These are phyloP conservation scores for Emericellopsis cladophorae DNA, from an alignment of 2,329 filamentous ascomycete species.

Conservation along the genomic window DNA sequence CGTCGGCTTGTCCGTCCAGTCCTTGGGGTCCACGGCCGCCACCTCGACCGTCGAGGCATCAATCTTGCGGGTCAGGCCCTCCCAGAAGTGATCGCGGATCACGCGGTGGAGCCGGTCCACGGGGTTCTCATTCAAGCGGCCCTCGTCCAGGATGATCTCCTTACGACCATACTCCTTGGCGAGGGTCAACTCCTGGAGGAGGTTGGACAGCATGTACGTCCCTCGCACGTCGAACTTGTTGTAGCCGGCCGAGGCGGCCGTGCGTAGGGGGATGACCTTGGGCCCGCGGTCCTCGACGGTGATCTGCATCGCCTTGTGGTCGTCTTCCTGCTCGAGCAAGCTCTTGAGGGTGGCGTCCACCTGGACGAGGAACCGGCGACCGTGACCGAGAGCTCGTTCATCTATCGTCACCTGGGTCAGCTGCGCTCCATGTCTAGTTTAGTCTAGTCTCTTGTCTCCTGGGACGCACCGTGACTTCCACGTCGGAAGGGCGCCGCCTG, in stretches of 20 bases:
- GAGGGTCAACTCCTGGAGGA: slow-evolving; percentile 86
- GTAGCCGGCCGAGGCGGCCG: slow-evolving; percentile 72
- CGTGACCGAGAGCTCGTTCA: slow-evolving; percentile 52
- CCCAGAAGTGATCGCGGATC: slow-evolving; percentile 88
- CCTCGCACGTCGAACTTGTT: slow-evolving; percentile 85
- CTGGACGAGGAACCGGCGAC: slow-evolving; percentile 71
- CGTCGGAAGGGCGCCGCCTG: slow-evolving; percentile 31
- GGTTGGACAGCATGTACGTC: slow-evolving; percentile 94
- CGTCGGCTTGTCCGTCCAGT: slow-evolving; percentile 82
- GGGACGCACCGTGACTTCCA: slow-evolving; percentile 41
- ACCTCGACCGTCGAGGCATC: slow-evolving; percentile 79
- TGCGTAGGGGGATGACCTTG: slow-evolving; percentile 78
- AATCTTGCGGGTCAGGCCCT: slow-evolving; percentile 76
- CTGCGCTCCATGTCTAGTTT: too few relatives aligned
- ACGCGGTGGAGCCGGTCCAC: slow-evolving; percentile 77
- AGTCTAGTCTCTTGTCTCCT: background rate
- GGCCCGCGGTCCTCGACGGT: slow-evolving; percentile 93
- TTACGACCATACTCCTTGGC: slow-evolving; percentile 84
- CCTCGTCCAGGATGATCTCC: slow-evolving; percentile 83
- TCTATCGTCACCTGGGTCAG: slow-evolving; percentile 34
- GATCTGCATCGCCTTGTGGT: slow-evolving; percentile 90
- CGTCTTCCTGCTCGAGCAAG: slow-evolving; percentile 77
- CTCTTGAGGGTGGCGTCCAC: slow-evolving; percentile 74
- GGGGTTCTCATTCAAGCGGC: slow-evolving; percentile 86
- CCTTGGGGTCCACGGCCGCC: slow-evolving; percentile 83